phyloP scores from a whole-genome alignment of 305 asterid genomes.

The Fraxinus baroniana region DNA sequence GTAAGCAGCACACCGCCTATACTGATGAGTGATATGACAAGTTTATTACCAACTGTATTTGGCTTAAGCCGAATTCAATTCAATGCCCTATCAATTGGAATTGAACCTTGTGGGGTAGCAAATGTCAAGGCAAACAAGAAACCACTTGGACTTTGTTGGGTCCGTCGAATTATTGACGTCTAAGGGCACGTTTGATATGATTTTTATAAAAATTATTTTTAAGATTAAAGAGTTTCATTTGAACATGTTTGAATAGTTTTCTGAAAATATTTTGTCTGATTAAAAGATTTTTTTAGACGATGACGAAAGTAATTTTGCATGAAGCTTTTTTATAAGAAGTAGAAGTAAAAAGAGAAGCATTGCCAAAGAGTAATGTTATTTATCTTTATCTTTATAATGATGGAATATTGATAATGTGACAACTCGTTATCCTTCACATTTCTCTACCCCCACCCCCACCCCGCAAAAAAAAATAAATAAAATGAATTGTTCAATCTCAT shows the following conservation, averaged over 20 bases:
- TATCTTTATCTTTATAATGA: too few relatives aligned
- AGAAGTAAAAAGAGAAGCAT: too few relatives aligned
- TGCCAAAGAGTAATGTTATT: too few relatives aligned
- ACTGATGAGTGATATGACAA: conserved; percentile 23
- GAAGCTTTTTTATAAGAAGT: too few relatives aligned
- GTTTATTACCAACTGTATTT: conserved; percentile 48
- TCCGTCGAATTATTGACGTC: neutral
- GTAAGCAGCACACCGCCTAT: conserved; percentile 42
- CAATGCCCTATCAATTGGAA: conserved; percentile 24
- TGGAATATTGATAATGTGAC: too few relatives aligned
- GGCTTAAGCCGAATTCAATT: conserved; percentile 25
- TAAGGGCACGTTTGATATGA: neutral
- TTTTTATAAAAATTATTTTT: neutral
- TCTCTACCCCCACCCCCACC: too few relatives aligned
- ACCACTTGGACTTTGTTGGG: conserved; percentile 2
- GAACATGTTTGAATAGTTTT: neutral
- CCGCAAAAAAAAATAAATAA: too few relatives aligned
- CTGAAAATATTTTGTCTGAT: rapidly evolving
- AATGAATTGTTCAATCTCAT: too few relatives aligned
- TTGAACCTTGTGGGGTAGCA: neutral
- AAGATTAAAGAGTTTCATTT: too few relatives aligned
- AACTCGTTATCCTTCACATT: too few relatives aligned
- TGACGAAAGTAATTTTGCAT: too few relatives aligned
- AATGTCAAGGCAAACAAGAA: conserved; percentile 17
- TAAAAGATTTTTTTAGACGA: too few relatives aligned